Percentiles rank a stretch among this genome's conserved stretches.
phyloP scores from a whole-genome alignment of 2,329 filamentous ascomycete genomes.

The Pseudogymnoascus sp. region DNA sequence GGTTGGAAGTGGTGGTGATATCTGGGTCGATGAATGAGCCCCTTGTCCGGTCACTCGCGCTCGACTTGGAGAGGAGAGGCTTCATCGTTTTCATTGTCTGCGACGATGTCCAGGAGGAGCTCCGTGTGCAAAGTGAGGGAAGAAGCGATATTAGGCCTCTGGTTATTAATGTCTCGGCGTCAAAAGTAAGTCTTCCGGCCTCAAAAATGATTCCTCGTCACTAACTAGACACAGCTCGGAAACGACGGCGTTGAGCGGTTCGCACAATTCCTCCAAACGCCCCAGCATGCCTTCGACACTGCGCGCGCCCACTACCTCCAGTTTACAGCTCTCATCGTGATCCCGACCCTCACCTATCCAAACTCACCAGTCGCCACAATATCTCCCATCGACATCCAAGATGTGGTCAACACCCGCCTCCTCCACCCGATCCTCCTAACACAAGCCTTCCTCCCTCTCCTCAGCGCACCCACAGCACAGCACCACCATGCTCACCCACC shows the following conservation, averaged over 20 bases:
- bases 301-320: constrained; percentile 68
- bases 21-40: constrained; percentile 82
- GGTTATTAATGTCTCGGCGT: constrained; percentile 73
- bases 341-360: constrained; percentile 73
- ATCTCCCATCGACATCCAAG: constrained; percentile 73
- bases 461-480: constrained; percentile 47
- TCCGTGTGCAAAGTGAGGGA: constrained; percentile 65
- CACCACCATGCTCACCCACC: constrained; percentile 24
- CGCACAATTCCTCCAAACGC: constrained; percentile 59
- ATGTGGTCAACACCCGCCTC: constrained; percentile 86
- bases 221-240: constrained; percentile 53
- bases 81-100: constrained; percentile 92
- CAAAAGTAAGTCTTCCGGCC: constrained; percentile 29
- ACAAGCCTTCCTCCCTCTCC: constrained; percentile 78
- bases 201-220: constrained; percentile 11
- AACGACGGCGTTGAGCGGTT: constrained; percentile 65
- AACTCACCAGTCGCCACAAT: constrained; percentile 80
- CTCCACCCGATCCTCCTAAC: constrained; percentile 82
- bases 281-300: constrained; percentile 68
- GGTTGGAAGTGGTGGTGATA: constrained; percentile 79
- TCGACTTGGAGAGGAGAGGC: constrained; percentile 83
- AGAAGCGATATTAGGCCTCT: constrained; percentile 75
- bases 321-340: constrained; percentile 72
- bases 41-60: constrained; percentile 70
- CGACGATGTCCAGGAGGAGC: constrained; percentile 76